These are phyloP conservation scores for Phytophthora cryptogea DNA, from an alignment of 352 stramenopile species.

Conservation along the genomic window DNA sequence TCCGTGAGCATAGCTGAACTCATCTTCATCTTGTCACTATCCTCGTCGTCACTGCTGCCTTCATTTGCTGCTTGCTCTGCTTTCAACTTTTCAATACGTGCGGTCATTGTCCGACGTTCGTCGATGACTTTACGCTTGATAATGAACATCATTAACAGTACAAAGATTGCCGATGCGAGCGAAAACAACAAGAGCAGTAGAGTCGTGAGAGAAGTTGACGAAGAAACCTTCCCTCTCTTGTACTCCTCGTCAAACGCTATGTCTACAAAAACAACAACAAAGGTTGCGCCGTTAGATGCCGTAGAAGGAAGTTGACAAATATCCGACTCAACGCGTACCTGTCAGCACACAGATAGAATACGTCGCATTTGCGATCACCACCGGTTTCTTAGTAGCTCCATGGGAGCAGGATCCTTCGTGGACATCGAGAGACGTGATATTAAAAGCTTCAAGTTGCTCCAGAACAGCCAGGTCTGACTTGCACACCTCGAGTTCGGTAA, in stretches of 20 bases:
- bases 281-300: background rate
- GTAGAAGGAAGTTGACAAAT: background rate
- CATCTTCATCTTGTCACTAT: slow-evolving; percentile 31
- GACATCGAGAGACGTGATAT: slow-evolving; percentile 18
- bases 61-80: slow-evolving; percentile 14
- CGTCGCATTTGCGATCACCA: slow-evolving; percentile 24
- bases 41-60: slow-evolving; percentile 27
- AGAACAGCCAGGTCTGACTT: slow-evolving; percentile 35
- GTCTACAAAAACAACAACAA: slow-evolving; percentile 6
- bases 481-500: slow-evolving; percentile 38
- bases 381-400: slow-evolving; percentile 2
- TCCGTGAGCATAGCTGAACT: slow-evolving; percentile 36
- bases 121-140: slow-evolving; percentile 36
- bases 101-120: slow-evolving; percentile 28
- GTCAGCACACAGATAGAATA: slow-evolving; percentile 37
- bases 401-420: slow-evolving; percentile 11
- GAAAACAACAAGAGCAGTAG: slow-evolving; percentile 28
- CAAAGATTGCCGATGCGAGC: slow-evolving; percentile 17
- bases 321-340: slow-evolving; percentile 9
- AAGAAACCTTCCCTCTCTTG: slow-evolving; percentile 15
- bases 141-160: slow-evolving; percentile 29
- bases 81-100: slow-evolving; percentile 21
- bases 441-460: slow-evolving; percentile 28
- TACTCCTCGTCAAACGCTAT: slow-evolving; percentile 30
- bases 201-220: slow-evolving; percentile 30